Evolutionary conservation across 2,329 filamentous ascomycete genomes (phyloP), one percentile per base, ranked within the genome.

Genomic region (Aspergillus quadricinctus): DNA sequence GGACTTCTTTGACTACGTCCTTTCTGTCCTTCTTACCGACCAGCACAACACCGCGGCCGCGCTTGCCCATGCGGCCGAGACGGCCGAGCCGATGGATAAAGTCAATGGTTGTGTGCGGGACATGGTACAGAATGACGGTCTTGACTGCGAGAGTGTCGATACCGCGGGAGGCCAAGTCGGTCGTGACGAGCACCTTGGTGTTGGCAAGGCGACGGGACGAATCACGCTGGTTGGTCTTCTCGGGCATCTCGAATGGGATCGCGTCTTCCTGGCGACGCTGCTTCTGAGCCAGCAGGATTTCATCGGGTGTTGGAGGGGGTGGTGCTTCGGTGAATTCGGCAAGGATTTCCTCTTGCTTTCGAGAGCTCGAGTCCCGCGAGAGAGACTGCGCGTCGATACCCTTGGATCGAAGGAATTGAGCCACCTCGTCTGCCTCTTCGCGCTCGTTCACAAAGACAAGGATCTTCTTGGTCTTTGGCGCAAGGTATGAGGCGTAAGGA

Each of bases 391-490:
- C 92, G 64, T 96, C 88, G 66, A 99, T 92, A 54, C 92, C 92
- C 77, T 97, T 97, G 51, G 83, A 83, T 11, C 80, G 78, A 0
- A 99, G 84, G 71, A 89, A 99, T 1, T 86, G 77, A 11, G 92
- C 87, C 0, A 99, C 81, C 67, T 92, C 85, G 56, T 88, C 83
- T 0, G 93, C 90, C 69, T 90, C 91, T 69, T 96, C 92, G 37
- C 94, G 88, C 79, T 97, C 92, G 73, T 97, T 97, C 71, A 97
- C 93, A 67, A 97, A 97, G 3, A 97, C 92, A 56, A 97, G 85
- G 66, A 99, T 88, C 60, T 90, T 88, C 72, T 94, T 94, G 25
- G 90, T 81, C 57, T 89, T 86, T 4, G 87, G 76, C 7, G 62
- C 66, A 52, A 68, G 67, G 53, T 69, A 72, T 6, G 60, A 61